Evolutionary conservation across 768 basidiomycete genomes (phyloP).

Genomic region (Mycena alexandri): DNA sequence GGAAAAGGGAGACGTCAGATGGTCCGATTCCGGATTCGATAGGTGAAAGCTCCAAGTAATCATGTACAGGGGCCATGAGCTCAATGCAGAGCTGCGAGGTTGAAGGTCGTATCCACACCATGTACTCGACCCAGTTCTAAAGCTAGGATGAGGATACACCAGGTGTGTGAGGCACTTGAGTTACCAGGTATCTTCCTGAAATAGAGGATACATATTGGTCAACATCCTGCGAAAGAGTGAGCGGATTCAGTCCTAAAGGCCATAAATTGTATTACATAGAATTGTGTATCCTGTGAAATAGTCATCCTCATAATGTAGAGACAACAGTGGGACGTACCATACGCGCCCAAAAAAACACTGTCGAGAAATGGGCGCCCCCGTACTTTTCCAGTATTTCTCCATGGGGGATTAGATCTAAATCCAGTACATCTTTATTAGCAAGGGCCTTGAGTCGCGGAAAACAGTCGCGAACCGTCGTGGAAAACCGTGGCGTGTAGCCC

Average conservation of each 20-base stretch:
- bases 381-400: not conserved
- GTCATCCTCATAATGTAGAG: no score
- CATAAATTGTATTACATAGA: not conserved
- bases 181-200: not conserved
- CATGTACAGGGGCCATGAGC: not conserved
- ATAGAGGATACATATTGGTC: not conserved
- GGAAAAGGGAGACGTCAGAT: not conserved
- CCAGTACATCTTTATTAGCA: not conserved
- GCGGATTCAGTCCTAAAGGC: not conserved
- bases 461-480: not conserved
- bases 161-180: not conserved
- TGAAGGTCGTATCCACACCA: constrained; percentile 6
- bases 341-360: no score
- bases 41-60: no score
- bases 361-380: constrained; percentile 8
- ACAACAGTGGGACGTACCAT: not conserved
- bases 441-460: no score
- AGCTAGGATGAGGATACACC: not conserved
- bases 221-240: constrained; percentile 8
- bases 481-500: not conserved
- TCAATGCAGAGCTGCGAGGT: constrained; percentile 5
- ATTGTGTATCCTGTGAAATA: not conserved
- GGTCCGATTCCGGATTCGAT: no score
- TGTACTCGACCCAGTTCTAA: constrained; percentile 1
- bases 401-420: not conserved